Conservation (phyloP, 1,284 basidiomycete genomes). For the Sporisorium graminicola region DNA sequence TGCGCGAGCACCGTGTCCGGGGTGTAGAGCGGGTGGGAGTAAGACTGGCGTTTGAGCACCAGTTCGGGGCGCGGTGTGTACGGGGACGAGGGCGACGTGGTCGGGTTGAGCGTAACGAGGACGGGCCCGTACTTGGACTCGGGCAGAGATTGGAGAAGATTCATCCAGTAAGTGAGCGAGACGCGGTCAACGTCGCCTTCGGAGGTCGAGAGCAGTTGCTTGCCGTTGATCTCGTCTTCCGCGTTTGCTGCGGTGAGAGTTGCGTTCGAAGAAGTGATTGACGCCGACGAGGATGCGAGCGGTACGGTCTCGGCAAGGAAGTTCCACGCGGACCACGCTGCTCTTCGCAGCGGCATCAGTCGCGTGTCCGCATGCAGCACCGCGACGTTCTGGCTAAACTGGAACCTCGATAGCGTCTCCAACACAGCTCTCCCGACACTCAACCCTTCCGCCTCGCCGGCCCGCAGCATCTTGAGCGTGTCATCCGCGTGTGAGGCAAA, state of each 20-base stretch:
- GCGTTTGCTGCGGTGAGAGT: neutral
- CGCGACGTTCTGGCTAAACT: constrained; percentile 79
- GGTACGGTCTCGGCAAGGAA: constrained; percentile 55
- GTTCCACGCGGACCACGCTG: constrained; percentile 62
- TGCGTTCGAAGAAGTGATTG: neutral
- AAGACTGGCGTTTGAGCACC: constrained; percentile 75
- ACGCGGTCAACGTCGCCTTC: constrained; percentile 52
- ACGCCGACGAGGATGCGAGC: neutral
- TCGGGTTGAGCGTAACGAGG: constrained; percentile 80
- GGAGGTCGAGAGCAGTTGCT: neutral
- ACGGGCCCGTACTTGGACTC: constrained; percentile 77
- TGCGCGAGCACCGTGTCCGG: constrained; percentile 74
- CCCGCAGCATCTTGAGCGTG: constrained; percentile 75
- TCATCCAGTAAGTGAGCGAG: constrained; percentile 78
- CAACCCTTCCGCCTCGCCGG: constrained; percentile 68
- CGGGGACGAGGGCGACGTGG: constrained; percentile 63
- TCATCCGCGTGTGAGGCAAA: constrained; percentile 82
- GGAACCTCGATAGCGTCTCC: constrained; percentile 56
- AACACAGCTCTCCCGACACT: constrained; percentile 76
- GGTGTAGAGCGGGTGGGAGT: constrained; percentile 77
- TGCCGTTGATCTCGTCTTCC: constrained; percentile 17
- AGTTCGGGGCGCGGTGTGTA: constrained; percentile 37
- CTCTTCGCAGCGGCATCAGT: constrained; percentile 52
- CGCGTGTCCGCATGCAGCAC: constrained; percentile 76
- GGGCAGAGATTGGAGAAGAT: constrained; percentile 79